A percentile compares a stretch with the other conserved stretches of the same genome.
Evolutionary conservation across 805 yeast genomes (phyloP).

Genomic region (Myxozyma nipponensis): DNA sequence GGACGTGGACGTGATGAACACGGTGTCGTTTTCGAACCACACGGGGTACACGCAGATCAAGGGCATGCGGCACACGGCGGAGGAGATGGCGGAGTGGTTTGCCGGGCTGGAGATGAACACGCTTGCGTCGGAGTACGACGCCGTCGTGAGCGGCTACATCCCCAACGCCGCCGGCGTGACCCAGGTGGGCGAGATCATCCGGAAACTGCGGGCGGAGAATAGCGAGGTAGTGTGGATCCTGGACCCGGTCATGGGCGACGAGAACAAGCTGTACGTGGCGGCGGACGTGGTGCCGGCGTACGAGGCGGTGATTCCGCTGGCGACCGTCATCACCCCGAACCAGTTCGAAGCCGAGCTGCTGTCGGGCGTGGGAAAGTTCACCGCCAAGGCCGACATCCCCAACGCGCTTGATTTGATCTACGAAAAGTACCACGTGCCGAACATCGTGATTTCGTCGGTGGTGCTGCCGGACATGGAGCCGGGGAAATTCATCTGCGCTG

Average conservation of each 20-base stretch:
- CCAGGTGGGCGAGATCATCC: slow-evolving; percentile 46
- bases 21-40: slow-evolving; percentile 86
- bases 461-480: slow-evolving; percentile 35
- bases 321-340: slow-evolving; percentile 75
- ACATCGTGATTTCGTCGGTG: slow-evolving; percentile 67
- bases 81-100: slow-evolving; percentile 48
- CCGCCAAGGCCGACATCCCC: slow-evolving; percentile 5
- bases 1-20: slow-evolving; percentile 88
- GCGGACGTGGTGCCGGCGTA: slow-evolving; percentile 58
- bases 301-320: slow-evolving; percentile 43
- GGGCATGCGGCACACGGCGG: slow-evolving; percentile 52
- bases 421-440: slow-evolving; percentile 45
- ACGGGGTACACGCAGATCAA: slow-evolving; percentile 52
- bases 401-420: slow-evolving; percentile 9
- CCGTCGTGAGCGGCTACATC: slow-evolving; percentile 74
- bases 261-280: slow-evolving; percentile 71
- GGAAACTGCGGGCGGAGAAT: slow-evolving; percentile 34
- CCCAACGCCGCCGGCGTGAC: slow-evolving; percentile 58
- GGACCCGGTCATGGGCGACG: slow-evolving; percentile 93
- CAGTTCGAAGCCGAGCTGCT: slow-evolving; percentile 82
- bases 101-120: slow-evolving; percentile 53
- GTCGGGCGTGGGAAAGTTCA: slow-evolving; percentile 46
- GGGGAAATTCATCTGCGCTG: slow-evolving; percentile 21
- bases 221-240: slow-evolving; percentile 51
- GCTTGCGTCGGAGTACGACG: slow-evolving; percentile 48